Base-by-base conservation (phyloP, 768 basidiomycete species). In the Xerocomus potaroensis region DNA sequence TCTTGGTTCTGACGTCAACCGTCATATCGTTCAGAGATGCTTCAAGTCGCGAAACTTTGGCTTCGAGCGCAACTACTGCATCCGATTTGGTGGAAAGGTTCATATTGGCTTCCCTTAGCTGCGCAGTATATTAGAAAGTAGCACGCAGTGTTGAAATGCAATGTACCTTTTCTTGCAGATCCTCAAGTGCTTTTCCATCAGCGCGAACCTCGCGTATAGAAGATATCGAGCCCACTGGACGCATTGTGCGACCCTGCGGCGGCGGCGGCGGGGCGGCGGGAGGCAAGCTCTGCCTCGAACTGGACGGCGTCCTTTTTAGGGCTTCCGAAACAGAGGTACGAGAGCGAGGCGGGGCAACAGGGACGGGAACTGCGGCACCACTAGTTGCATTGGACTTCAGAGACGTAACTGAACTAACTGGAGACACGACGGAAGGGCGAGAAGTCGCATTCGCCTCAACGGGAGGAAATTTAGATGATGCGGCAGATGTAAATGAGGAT, bases 171-270 rank as follows among this genome's bases (percentile, higher is more conserved):
- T 61, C 69, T 61, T 83, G 80, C 15, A 87, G 58, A 45, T 79
- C 83, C 46, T 75, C 73, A 18, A 80, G 51, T 11, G 65, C 75
- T 57, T 78, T 79, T n/a, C 66, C 69, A 53, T 81, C 81, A 51
- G 81, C 83, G 50, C 76, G 79, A 15, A 83, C 70, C 56, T 88
- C 88, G 48, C 74, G 76, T 48, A 89, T 81, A 8, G 87, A 87
- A n/a, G 84, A 76, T 39, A 89, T 80, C 12, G 87, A 89, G 21
- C 73, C 69, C 31, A 78, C 57, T 23, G 77, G 64, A 15, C 78
- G 73, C 45, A 76, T 63, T 33, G 78, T 50, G 45, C 70, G 77
- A 22, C 76, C 46, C 12, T 69, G 59, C 8, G 61, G 40, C n/a
- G 62, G 56, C n/a, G 62, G 56, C 18, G 66, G 55, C 15, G 24